Base-by-base conservation (phyloP, 2,329 filamentous ascomycete genomes). In the Tolypocladium ophioglossoides region DNA sequence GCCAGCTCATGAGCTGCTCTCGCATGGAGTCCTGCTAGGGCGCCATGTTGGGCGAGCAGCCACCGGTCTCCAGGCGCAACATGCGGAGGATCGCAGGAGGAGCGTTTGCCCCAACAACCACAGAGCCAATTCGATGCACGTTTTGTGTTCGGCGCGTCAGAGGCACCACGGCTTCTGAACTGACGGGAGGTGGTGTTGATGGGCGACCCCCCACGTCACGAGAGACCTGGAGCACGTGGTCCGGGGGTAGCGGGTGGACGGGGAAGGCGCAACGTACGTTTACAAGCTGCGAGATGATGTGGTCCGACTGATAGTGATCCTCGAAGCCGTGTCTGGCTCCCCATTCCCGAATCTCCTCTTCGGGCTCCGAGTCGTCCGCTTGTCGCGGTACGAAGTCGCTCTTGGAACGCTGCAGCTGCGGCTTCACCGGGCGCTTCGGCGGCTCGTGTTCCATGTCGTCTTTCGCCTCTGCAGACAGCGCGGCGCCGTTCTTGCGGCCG, bases 221-320 rank as follows among this genome's bases (percentile, higher is more conserved):
- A 27, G 48, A 48, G 22, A 53, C 54, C 18, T 48, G 50, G 50
- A 48, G 53, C 49, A 59, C 51, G 30, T 58, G 54, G 50, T 22
- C 53, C 27, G 40, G 24, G 39, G 49, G 40, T 56, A 57, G n/a
- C 44, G 38, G 41, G 30, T 46, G 35, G 20, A 49, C 20, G 35
- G 49, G 34, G 50, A 52, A 51, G 35, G 48, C 49, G 52, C 56
- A 58, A 78, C 85, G 74, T 73, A 91, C 87, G 67, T 86, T 91
- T 52, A 87, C 89, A 59, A 96, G 77, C 60, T 91, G 81, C 55
- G 87, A 87, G 62, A 95, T 87, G 64, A 95, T 91, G 66, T 96
- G 90, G 61, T 91, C 88, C 6, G 88, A 95, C 66, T 90, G 87
- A 68, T 95, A 91, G 69, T 96, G 90, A 62, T 91, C 87, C 66